A percentile compares a stretch with the other conserved stretches of the same genome.
Conservation (phyloP, 164 flowering plant genomes). For the Stephania yunnanensis region DNA sequence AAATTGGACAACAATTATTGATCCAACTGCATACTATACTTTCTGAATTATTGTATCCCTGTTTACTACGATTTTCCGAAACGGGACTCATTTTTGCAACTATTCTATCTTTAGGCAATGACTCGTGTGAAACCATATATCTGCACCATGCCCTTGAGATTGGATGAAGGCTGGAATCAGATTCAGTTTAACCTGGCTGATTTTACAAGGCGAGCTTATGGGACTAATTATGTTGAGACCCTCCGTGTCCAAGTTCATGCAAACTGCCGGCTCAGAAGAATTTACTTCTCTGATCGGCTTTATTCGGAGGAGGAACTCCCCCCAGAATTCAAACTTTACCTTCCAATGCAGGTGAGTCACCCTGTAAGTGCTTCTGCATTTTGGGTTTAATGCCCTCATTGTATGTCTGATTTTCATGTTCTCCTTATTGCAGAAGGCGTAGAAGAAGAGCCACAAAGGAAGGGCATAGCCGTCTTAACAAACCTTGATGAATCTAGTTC, state of each 20-base stretch:
- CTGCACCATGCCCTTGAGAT: slow-evolving; percentile 94
- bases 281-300: slow-evolving; percentile 91
- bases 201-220: slow-evolving; percentile 87
- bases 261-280: slow-evolving; percentile 90
- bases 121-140: slow-evolving; percentile 97
- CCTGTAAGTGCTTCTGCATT: background rate
- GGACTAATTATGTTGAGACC: slow-evolving; percentile 96
- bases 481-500: background rate
- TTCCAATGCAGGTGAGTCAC: slow-evolving; percentile 74
- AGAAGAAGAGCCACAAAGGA: background rate
- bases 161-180: slow-evolving; percentile 99
- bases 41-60: background rate
- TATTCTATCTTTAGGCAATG: slow-evolving; percentile 44
- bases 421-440: slow-evolving; percentile 3
- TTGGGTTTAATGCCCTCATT: background rate
- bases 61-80: background rate
- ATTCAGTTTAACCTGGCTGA: slow-evolving; percentile 93
- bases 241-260: slow-evolving; percentile 98
- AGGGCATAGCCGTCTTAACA: background rate
- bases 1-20: background rate
- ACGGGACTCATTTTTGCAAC: background rate
- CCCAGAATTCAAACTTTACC: slow-evolving; percentile 93
- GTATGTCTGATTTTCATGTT: background rate
- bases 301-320: slow-evolving; percentile 99
- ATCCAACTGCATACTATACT: background rate